Evolutionary conservation across 2,329 filamentous ascomycete genomes (phyloP), one percentile per base, ranked within the genome.

Genomic region (Monosporascus sp.): DNA sequence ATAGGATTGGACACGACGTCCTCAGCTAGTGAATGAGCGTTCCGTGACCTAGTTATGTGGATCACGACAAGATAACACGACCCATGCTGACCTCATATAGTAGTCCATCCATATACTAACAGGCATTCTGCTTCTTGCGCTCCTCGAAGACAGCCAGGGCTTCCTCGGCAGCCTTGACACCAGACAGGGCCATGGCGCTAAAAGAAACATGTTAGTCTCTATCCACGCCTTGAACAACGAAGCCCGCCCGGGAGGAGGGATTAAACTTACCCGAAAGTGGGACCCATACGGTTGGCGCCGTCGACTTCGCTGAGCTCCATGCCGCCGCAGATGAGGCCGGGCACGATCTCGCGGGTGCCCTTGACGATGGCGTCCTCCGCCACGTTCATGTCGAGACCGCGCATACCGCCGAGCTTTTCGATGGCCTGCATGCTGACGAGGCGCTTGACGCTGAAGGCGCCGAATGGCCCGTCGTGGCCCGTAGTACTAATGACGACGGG

Each of bases 311-410:
- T 89, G 61, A 96, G 77, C 72, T 96, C 91, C 91, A 97, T 97
- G 40, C 91, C 92, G 51, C 91, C 92, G n/a, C 95, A 88, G 64
- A 96, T 91, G 59, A 97, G 77, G 28, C 92, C 91, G 6, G 90
- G 90, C 15, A 91, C 85, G 55, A 97, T 81, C 78, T 96, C 91
- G 56, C 91, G 85, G 7, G 91, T 96, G 61, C 87, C 80, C 79
- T 94, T 96, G 69, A 96, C 91, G 63, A 97, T 96, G 48, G 91
- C 91, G 64, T 97, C 91, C 72, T 97, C 91, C 45, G 91, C 91
- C 2, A 79, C 77, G 74, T 91, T 89, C 91, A 96, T 97, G 72
- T 97, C 91, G 18, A 97, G 78, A 8, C 91, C 92, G 54, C 91
- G 86, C 91, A 97, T 97, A 60, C 91, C 91, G 53, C 90, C 91